phyloP scores from a whole-genome alignment of 441 rosid genomes.

The Flueggea neowawraea region DNA sequence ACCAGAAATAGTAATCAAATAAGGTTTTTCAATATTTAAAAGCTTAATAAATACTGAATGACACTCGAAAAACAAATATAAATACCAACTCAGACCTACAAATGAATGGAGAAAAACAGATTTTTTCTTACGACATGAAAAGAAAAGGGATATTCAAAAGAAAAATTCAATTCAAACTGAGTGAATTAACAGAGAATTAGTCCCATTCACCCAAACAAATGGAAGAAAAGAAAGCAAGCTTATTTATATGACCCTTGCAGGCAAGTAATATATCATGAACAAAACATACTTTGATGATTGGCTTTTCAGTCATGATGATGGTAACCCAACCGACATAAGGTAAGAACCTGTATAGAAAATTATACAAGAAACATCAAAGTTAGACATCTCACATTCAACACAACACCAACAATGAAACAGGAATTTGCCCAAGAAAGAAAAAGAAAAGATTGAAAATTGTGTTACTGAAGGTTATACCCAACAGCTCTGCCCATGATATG shows the following conservation, averaged over 20 bases:
- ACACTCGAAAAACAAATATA: no score
- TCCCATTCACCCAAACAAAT: no score
- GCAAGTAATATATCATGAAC: not conserved
- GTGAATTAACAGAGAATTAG: no score
- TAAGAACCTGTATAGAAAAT: conserved; percentile 52
- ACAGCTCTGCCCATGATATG: conserved; percentile 97
- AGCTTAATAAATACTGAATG: not conserved
- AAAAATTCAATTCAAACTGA: no score
- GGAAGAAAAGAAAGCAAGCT: no score
- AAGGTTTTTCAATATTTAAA: not conserved
- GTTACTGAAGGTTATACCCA: conserved; percentile 45
- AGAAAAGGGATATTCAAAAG: no score
- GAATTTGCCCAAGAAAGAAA: not conserved
- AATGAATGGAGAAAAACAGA: no score
- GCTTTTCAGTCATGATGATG: conserved; percentile 88
- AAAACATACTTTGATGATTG: conserved; percentile 75
- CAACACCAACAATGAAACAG: no score
- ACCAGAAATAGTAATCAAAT: not conserved
- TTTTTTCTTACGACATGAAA: no score
- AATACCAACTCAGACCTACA: no score
- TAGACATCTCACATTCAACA: no score
- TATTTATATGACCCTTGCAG: no score
- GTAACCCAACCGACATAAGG: conserved; percentile 98
- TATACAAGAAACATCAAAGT: not conserved
- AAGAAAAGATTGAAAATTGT: not conserved